phyloP scores from a whole-genome alignment of 2,329 filamentous ascomycete genomes.

The Calonectria hongkongensis region DNA sequence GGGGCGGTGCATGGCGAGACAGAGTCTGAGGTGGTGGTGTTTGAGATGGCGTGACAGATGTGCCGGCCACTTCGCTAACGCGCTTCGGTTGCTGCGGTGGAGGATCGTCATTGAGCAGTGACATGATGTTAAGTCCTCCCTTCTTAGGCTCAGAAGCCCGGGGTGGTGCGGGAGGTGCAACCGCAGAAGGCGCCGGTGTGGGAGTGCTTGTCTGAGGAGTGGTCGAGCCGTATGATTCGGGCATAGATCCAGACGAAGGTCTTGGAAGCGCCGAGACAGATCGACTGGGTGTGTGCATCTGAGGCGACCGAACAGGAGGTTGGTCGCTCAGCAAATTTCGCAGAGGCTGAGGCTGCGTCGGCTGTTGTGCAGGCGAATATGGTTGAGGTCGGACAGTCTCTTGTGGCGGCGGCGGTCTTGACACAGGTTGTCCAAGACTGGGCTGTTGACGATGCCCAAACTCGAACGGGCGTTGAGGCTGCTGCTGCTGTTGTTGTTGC shows the following conservation, averaged over 20 bases:
- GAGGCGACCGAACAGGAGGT: slow-evolving; percentile 61
- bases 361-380: slow-evolving; percentile 58
- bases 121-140: slow-evolving; percentile 78
- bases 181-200: slow-evolving; percentile 57
- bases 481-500: slow-evolving; percentile 5
- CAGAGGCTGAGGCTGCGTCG: slow-evolving; percentile 62
- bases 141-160: slow-evolving; percentile 72
- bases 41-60: slow-evolving; percentile 64
- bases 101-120: slow-evolving; percentile 77
- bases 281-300: slow-evolving; percentile 62
- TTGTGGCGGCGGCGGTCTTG: slow-evolving; percentile 60
- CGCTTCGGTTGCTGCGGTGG: slow-evolving; percentile 70
- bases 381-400: slow-evolving; percentile 65
- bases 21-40: slow-evolving; percentile 71
- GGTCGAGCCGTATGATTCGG: slow-evolving; percentile 56
- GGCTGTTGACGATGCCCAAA: slow-evolving; percentile 64
- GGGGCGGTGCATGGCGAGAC: slow-evolving; percentile 63
- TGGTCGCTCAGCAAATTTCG: slow-evolving; percentile 65
- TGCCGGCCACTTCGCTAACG: slow-evolving; percentile 67
- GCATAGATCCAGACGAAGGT: slow-evolving; percentile 56
- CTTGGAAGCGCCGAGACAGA: slow-evolving; percentile 62
- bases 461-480: slow-evolving; percentile 66
- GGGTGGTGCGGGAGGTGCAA: slow-evolving; percentile 62
- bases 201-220: slow-evolving; percentile 56
- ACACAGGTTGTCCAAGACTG: slow-evolving; percentile 62